phyloP scores from a whole-genome alignment of 2,329 filamentous ascomycete genomes.

The Intubia oerlemansii region DNA sequence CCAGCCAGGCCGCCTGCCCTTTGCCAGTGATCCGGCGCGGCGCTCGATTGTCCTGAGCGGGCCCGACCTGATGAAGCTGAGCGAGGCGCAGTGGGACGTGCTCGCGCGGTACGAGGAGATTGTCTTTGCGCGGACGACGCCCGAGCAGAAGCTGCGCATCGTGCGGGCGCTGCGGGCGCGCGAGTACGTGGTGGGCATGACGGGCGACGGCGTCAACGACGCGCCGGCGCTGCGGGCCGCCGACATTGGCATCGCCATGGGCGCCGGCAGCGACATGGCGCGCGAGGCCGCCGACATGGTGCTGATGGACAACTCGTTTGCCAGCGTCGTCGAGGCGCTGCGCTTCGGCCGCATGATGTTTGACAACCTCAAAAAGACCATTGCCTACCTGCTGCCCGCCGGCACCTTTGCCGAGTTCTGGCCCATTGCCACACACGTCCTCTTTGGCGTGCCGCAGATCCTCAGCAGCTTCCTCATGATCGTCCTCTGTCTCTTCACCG shows the following conservation, averaged over 20 bases:
- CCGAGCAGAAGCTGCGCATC: slow-evolving; percentile 60
- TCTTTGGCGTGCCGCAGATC: slow-evolving; percentile 53
- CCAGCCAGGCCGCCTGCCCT: too few relatives aligned
- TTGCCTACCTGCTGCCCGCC: slow-evolving; percentile 53
- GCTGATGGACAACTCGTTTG: slow-evolving; percentile 47
- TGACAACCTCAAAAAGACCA: slow-evolving; percentile 59
- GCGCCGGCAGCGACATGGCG: slow-evolving; percentile 63
- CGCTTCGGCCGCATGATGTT: slow-evolving; percentile 57
- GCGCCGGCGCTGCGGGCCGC: slow-evolving; percentile 60
- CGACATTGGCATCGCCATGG: slow-evolving; percentile 67
- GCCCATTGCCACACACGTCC: slow-evolving; percentile 53
- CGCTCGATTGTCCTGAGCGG: slow-evolving; percentile 44
- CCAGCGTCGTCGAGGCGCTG: slow-evolving; percentile 50
- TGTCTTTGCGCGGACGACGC: slow-evolving; percentile 56
- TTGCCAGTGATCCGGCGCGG: slow-evolving; percentile 10
- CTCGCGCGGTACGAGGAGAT: slow-evolving; percentile 46
- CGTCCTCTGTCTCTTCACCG: slow-evolving; percentile 53
- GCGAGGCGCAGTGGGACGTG: slow-evolving; percentile 46
- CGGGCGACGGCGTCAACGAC: slow-evolving; percentile 76
- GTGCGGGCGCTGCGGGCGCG: slow-evolving; percentile 51
- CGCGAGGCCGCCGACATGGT: slow-evolving; percentile 68
- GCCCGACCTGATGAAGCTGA: slow-evolving; percentile 41
- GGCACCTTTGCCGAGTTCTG: slow-evolving; percentile 57
- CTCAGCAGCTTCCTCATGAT: slow-evolving; percentile 56
- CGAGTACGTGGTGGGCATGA: slow-evolving; percentile 55